phyloP scores from a whole-genome alignment of 2,329 filamentous ascomycete species.

The Aspergillus sergii region DNA sequence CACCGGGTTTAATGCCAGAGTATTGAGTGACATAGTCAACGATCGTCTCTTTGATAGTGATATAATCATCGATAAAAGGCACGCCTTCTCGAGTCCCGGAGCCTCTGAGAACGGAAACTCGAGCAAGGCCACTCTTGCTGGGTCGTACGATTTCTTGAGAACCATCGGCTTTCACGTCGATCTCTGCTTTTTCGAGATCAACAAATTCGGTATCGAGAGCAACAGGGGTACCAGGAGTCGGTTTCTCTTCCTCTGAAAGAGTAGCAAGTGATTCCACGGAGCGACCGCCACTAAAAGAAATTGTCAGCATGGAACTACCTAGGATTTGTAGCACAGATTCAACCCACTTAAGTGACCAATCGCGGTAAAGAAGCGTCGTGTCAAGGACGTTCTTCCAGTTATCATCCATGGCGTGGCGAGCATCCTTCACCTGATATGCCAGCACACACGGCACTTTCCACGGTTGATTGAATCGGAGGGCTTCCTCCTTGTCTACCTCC shows the following conservation, averaged over 20 bases:
- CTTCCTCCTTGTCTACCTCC: constrained; percentile 77
- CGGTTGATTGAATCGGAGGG: constrained; percentile 80
- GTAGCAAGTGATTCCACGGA: constrained; percentile 43
- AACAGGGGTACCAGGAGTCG: constrained; percentile 72
- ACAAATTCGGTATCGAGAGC: constrained; percentile 98
- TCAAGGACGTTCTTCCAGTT: constrained; percentile 85
- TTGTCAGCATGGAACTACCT: constrained; percentile 4
- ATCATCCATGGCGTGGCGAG: constrained; percentile 79
- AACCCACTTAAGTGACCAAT: constrained; percentile 58
- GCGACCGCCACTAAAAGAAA: constrained; percentile 33
- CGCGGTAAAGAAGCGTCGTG: constrained; percentile 79
- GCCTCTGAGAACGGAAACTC: constrained; percentile 86
- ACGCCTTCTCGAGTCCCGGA: constrained; percentile 73
- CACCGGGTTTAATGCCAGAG: constrained; percentile 84
- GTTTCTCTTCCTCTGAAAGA: constrained; percentile 61
- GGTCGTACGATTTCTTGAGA: constrained; percentile 89
- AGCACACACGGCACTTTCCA: constrained; percentile 94
- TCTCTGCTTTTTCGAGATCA: constrained; percentile 86
- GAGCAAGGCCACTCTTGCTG: constrained; percentile 86
- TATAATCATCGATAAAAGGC: constrained; percentile 97
- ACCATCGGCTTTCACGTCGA: constrained; percentile 93
- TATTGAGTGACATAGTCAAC: constrained; percentile 95
- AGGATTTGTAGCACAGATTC: not conserved
- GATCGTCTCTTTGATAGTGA: constrained; percentile 84
- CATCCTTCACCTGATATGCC: constrained; percentile 79